Evolutionary conservation across 2,329 filamentous ascomycete species (phyloP), one percentile per base, ranked within the genome.

Genomic region (Emericellopsis cladophorae): DNA sequence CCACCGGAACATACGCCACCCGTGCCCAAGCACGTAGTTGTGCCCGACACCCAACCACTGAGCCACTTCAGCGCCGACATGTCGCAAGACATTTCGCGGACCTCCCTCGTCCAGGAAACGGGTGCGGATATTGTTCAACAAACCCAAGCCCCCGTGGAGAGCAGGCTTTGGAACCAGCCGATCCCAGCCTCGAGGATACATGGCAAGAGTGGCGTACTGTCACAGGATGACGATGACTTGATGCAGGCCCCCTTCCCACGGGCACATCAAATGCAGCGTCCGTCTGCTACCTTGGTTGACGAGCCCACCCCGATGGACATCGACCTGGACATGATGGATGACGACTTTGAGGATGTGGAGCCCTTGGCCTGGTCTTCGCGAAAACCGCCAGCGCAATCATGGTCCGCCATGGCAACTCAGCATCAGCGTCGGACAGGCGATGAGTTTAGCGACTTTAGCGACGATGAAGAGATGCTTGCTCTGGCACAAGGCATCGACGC

Each of bases 381-480:
- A 12, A 45, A 44, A 29, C 9, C 38, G 14, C 38, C 41, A 32
- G 36, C 9, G 29, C 34, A 15, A 43, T 34, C 32, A 31, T 15
- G 37, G 35, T 29, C 29, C 32, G 15, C 31, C n/a, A 24, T n/a
- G 12, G n/a, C 34, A 7, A 36, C 22, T 21, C 9, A 18, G 11
- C 39, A 32, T 12, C n/a, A 35, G 8, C 46, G 53, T 35, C 53
- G 50, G 34, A 42, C 46, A 21, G 48, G 49, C 26, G 57, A 62
- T 38, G 54, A 61, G 40, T 65, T 63, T 44, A 68, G 65, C 47
- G 67, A 70, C 40, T 70, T 70, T 41, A 66, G 65, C 42, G 67
- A 72, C 35, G 68, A 70, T 42, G 60, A 66, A 39, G 68, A 68
- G 34, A 70, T 76, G 63, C 55, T 73, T 24, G 70, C 67, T 23